Evolutionary conservation across 2,329 filamentous ascomycete genomes (phyloP).

Genomic region (Aureobasidium lini): DNA sequence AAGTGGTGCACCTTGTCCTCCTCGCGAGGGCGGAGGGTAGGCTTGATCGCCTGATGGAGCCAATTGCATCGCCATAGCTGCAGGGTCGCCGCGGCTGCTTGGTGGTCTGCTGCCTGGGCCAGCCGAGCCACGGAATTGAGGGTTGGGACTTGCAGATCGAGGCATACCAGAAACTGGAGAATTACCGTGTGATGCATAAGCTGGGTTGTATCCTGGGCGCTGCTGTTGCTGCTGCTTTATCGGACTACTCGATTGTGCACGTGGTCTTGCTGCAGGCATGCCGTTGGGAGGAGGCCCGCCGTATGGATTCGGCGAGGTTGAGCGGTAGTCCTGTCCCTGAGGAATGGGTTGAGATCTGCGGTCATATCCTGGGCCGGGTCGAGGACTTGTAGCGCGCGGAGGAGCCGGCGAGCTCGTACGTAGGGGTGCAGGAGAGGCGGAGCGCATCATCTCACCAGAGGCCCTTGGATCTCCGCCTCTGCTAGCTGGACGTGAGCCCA

Average conservation of each 20-base stretch:
- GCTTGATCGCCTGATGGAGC: slow-evolving; percentile 34
- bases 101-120: slow-evolving; percentile 31
- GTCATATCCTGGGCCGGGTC: slow-evolving; percentile 6
- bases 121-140: slow-evolving; percentile 16
- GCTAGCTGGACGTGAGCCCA: slow-evolving; percentile 48
- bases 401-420: slow-evolving; percentile 45
- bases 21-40: slow-evolving; percentile 34
- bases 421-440: slow-evolving; percentile 60
- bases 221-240: slow-evolving; percentile 31
- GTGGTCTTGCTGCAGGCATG: slow-evolving; percentile 19
- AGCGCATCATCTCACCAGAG: slow-evolving; percentile 36
- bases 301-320: slow-evolving; percentile 60
- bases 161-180: slow-evolving; percentile 31
- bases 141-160: slow-evolving; percentile 33
- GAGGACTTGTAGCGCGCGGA: slow-evolving; percentile 4
- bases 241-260: slow-evolving; percentile 35
- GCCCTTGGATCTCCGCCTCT: slow-evolving; percentile 42
- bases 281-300: slow-evolving; percentile 26
- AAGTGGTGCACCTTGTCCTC: slow-evolving; percentile 16
- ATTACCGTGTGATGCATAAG: slow-evolving; percentile 29
- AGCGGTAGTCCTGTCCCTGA: slow-evolving; percentile 31
- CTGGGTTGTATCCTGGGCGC: slow-evolving; percentile 23
- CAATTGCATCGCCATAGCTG: slow-evolving; percentile 40
- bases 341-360: slow-evolving; percentile 30
- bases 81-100: slow-evolving; percentile 32